Evolutionary conservation across 352 stramenopile species (phyloP), one percentile per base, ranked within the genome.

Genomic region (Pythium aquatile): DNA sequence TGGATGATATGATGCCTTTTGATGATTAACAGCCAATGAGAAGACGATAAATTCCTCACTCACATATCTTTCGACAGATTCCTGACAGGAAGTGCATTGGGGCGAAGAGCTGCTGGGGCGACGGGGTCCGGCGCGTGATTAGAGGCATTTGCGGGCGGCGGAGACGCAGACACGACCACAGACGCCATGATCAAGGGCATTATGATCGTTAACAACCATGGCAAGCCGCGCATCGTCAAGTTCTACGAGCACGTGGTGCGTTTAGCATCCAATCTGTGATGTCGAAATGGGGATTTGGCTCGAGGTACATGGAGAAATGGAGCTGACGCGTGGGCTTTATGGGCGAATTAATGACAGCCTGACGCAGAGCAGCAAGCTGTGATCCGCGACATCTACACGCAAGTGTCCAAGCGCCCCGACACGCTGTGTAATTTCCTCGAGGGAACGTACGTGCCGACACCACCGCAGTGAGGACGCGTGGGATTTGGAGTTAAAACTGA

Each of bases 201-300:
- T 60, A 85, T 99, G 33, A 99, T 99, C 77, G 94, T 99, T 11
- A 99, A 99, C 80, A 99, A 99, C 82, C 97, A 99, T 72, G 98
- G 98, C 53, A 98, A 99, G 77, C 96, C 97, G 54, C 96, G 98
- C 32, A 91, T 99, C 56, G 91, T 97, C 72, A 99, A 99, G 85
- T 99, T 99, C 85, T 99, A 99, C 78, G 96, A 99, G 85, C 93
- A 96, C 37, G 94, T 99, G 76, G 93, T 97, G 72, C 80, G 90
- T 86, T 14, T 44, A 14, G 16, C 30, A 9, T 5, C 28, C 61
- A 35, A 30, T 51, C 33, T 28, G 10, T 51, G 17, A 28, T 51
- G 6, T 13, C 11, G 17, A 51, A 55, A 9, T 20, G 6, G 29
- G 26, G 13, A 20, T 6, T 32, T 35, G 48, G 3, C 48, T 5